Conservation (phyloP, 176 grass and related monocot species). For the Avena sativa region DNA sequence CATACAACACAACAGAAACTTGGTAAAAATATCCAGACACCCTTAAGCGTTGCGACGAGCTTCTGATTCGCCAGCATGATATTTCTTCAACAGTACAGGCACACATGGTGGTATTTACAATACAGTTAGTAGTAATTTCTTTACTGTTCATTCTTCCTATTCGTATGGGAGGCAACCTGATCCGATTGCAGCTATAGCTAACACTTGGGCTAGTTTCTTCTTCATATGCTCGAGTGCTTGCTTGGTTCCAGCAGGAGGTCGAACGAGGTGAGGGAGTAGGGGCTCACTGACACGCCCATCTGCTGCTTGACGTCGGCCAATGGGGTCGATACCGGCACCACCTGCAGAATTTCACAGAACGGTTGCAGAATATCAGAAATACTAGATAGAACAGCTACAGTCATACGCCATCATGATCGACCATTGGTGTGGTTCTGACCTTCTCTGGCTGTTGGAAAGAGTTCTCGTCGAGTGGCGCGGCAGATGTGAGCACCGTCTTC, state of each 20-base stretch:
- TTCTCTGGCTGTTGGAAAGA: slow-evolving; percentile 70
- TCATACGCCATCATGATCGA: background rate
- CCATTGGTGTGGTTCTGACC: slow-evolving; percentile 35
- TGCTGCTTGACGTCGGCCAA: slow-evolving; percentile 47
- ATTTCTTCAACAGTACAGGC: background rate
- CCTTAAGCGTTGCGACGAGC: too few relatives aligned
- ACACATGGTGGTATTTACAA: background rate
- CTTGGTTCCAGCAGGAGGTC: slow-evolving; percentile 61
- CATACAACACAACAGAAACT: too few relatives aligned
- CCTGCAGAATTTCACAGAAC: slow-evolving; percentile 45
- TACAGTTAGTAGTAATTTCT: background rate
- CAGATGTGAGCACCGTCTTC: slow-evolving; percentile 67
- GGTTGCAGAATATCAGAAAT: background rate
- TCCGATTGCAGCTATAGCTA: background rate
- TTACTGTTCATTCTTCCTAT: background rate
- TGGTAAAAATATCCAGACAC: too few relatives aligned
- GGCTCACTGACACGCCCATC: slow-evolving; percentile 55
- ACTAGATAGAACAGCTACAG: background rate
- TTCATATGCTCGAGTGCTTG: slow-evolving; percentile 49
- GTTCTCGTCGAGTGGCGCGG: slow-evolving; percentile 67
- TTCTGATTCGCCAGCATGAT: too few relatives aligned
- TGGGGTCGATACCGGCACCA: slow-evolving; percentile 44
- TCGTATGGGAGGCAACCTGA: background rate
- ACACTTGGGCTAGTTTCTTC: background rate
- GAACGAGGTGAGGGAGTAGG: slow-evolving; percentile 68